Base-by-base conservation (phyloP, 1,284 basidiomycete species). In the Malassezia cuniculi region DNA sequence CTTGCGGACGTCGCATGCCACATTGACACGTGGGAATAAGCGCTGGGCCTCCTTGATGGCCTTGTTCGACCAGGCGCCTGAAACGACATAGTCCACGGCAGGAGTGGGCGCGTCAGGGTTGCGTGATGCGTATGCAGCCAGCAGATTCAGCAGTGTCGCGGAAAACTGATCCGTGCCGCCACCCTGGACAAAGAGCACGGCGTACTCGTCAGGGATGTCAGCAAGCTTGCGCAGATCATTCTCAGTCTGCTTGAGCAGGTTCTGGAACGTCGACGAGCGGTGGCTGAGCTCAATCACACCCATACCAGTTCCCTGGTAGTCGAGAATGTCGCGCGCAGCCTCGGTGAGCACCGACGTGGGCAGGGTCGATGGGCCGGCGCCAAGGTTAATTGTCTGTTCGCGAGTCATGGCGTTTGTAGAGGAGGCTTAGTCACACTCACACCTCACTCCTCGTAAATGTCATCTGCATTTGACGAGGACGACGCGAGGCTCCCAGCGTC, bases 111-210 rank as follows among this genome's bases (percentile, higher is more conserved):
- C 48, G 14, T 36, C 39, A 1, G 60, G 60, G 27, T 66, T 50
- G 26, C 46, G 37, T 15, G 54, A 49, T 0, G 60, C 57, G 26
- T 66, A 58, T 1, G 49, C 50, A 3, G 57, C 57, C 4, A 66
- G 47, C 34, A 66, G 39, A 45, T 66, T 66, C 36, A 66, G 54
- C 11, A 60, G 53, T 2, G 58, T 57, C 7, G 61, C 61, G 4
- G 51, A 50, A 40, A 66, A 66, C 31, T 66, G 63, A 36, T 65
- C 63, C 3, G 61, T 63, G 3, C 63, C 63, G 15, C 63, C 63
- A 5, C 63, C 63, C 33, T 66, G 63, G 15, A 51, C 26, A 36
- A 66, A 66, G 15, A 66, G 47, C 8, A 66, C 55, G 11, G 57
- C 56, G 33, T 63, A 57, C 5, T 56, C 36, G 20, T 60, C 51